Base-by-base conservation (phyloP, 176 grass and related monocot genomes). In the Musa schizocarpa region DNA sequence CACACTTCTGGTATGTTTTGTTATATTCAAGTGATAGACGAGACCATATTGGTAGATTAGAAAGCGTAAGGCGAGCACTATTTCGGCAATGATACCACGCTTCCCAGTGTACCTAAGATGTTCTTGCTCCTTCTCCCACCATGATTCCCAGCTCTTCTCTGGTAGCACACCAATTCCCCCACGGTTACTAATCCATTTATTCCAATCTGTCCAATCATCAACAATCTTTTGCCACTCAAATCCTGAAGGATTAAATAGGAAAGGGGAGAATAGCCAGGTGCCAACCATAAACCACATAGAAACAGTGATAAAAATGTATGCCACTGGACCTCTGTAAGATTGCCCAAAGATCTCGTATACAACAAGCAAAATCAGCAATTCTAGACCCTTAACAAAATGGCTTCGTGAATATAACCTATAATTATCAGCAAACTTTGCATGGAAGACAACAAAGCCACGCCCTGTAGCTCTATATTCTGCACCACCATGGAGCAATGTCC, bases 151-250 rank as follows among this genome's bases (percentile, higher is more conserved):
- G 69, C 94, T 98, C 74, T 93, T 98, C 72, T 87, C 90, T 0
- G 80, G 82, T 0, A 75, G 54, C 24, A 98, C 94, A 52, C 94
- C 94, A 68, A 98, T 93, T 58, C 94, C 94, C 9, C 94, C 94
- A 0, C 90, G 76, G 83, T 89, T 98, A 53, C 69, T 89, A 34
- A 98, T 98, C 94, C 94, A 98, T 82, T 98, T 98, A 65, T 93
- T 85, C 94, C 94, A 98, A 73, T 98, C 94, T 56, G 80, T 86
- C 94, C 94, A 98, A 50, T 98, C 90, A 81, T 98, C 90, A 34
- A 98, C 88, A 70, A 98, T 98, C 76, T 98, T 93, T 78, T 97
- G 93, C 93, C 93, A 97, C 82, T 97, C 93, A 2, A 97, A 97
- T 59, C 93, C 93, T 68, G 93, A 91, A 83, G 94, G 94, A 77